phyloP scores from a whole-genome alignment of 192 early-diverging fungal species.

The Backusella circina region DNA sequence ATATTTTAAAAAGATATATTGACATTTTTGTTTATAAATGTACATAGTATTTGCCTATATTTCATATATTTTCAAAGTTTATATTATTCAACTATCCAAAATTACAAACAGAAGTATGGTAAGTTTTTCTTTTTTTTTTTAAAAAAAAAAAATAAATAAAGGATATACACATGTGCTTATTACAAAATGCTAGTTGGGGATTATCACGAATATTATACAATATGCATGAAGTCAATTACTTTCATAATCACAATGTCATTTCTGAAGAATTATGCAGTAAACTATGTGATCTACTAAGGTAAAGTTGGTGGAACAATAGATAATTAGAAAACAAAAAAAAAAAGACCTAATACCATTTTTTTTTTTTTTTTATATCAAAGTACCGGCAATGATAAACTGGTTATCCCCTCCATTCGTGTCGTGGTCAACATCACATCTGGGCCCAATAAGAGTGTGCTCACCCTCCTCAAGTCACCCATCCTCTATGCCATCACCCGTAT shows the following conservation, averaged over 20 bases:
- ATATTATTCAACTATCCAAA: not conserved
- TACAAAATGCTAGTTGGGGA: constrained; percentile 30
- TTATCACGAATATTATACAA: constrained; percentile 33
- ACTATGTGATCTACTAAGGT: constrained; percentile 21
- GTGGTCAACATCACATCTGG: constrained; percentile 38
- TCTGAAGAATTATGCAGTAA: constrained; percentile 10
- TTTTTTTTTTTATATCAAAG: too few relatives aligned
- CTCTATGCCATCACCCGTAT: not conserved
- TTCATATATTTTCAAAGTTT: not conserved
- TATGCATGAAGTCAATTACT: constrained; percentile 33
- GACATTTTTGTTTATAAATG: too few relatives aligned
- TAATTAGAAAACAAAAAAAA: too few relatives aligned
- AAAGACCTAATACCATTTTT: too few relatives aligned
- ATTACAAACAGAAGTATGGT: not conserved
- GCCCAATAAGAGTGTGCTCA: constrained; percentile 18
- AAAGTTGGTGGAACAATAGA: not conserved
- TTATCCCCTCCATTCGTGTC: constrained; percentile 15
- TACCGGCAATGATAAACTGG: not conserved
- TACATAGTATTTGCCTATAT: not conserved
- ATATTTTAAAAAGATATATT: too few relatives aligned
- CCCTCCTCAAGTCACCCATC: constrained; percentile 2
- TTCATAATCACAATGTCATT: constrained; percentile 13
- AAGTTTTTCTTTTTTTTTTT: too few relatives aligned
- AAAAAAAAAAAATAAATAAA: too few relatives aligned
- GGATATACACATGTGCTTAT: too few relatives aligned